A percentile compares a stretch with the other conserved stretches of the same genome.
These are phyloP conservation scores for Nymphaea colorata DNA, from an alignment of 164 flowering plant genomes.

Conservation along the genomic window DNA sequence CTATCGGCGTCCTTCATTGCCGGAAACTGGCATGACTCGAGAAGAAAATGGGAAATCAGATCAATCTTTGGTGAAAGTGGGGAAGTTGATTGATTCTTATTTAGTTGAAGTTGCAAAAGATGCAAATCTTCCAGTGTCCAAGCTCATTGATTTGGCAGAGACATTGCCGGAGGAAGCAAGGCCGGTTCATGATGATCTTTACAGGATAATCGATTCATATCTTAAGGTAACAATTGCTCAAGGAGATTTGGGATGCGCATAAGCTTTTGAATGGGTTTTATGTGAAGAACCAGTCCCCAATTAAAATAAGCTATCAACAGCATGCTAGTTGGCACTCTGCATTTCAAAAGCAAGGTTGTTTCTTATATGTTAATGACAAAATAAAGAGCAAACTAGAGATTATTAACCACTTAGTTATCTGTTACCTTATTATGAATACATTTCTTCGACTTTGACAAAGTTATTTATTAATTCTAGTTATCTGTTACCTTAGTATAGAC, in stretches of 20 bases:
- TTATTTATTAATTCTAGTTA: too few relatives aligned
- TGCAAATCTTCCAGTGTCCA: slow-evolving; percentile 34
- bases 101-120: slow-evolving; percentile 62
- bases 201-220: slow-evolving; percentile 70
- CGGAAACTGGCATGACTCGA: background rate
- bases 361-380: too few relatives aligned
- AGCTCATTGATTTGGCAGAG: slow-evolving; percentile 50
- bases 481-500: too few relatives aligned
- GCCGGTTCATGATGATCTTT: slow-evolving; percentile 60
- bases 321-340: too few relatives aligned
- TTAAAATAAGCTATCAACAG: too few relatives aligned
- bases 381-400: too few relatives aligned
- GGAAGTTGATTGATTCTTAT: slow-evolving; percentile 61
- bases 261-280: too few relatives aligned
- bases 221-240: slow-evolving; percentile 44
- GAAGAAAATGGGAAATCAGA: slow-evolving; percentile 16
- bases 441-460: too few relatives aligned
- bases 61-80: slow-evolving; percentile 35
- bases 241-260: too few relatives aligned
- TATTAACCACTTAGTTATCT: too few relatives aligned
- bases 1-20: slow-evolving; percentile 28
- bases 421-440: too few relatives aligned
- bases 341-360: background rate
- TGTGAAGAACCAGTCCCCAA: too few relatives aligned
- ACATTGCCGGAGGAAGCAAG: slow-evolving; percentile 55